Evolutionary conservation across 768 basidiomycete species (phyloP), one percentile per base, ranked within the genome.

Genomic region (Auriculariales sp.): DNA sequence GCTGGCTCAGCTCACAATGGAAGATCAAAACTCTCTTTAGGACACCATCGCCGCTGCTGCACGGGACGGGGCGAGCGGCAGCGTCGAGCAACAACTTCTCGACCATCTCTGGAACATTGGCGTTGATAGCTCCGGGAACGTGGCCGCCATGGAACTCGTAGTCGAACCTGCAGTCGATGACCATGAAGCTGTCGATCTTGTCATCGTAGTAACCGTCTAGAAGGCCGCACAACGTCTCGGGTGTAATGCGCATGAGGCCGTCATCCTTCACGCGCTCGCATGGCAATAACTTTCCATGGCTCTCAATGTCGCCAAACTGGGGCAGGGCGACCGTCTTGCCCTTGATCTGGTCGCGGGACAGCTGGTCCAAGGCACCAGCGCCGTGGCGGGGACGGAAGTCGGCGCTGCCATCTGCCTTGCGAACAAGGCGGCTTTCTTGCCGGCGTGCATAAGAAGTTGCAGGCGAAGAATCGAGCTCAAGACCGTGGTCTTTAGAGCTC

Each of bases 121-220:
- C 79, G 62, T 97, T 98, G 62, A 92, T 71, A 5, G 95, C 93
- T 12, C 91, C 86, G 9, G 77, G 77, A 55, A 98, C 78, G 67
- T 98, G 95, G 0, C 95, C 95, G 7, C 95, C 95, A 46, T 73
- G 71, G 64, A 82, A 97, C 66, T 99, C 95, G 60, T 95, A 99
- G 54, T 91, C 90, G 64, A 98, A 99, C 35, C 95, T 85, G 64
- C 95, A 98, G 66, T 99, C 95, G 57, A 99, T 83, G 51, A 99
- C 66, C 56, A 84, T 74, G 63, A 72, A 95, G 42, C 77, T 71
- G 32, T 73, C 70, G 50, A 94, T 78, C 53, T 74, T 66, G 17
- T 73, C 61, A 47, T 76, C 65, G 64, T 78, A 97, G 55, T 66
- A 71, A 22, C 94, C 93, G 45, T 81, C 77, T 28, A 98, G 65